Evolutionary conservation across 83 land plant species (phyloP), one percentile per base, ranked within the genome.

Genomic region (Thuja plicata): DNA sequence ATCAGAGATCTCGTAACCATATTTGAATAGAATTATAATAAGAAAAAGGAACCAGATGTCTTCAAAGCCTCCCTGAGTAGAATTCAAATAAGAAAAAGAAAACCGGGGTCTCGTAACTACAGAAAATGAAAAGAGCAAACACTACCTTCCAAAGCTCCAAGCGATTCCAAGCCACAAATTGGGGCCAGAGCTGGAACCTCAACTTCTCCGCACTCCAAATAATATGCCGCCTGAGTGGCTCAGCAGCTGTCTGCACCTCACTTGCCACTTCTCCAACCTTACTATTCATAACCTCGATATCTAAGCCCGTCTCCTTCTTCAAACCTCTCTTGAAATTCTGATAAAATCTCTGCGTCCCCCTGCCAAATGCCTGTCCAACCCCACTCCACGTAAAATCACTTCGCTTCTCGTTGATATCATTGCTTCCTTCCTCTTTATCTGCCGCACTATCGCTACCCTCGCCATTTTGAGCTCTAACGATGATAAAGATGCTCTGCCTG

Each of bases 121-220:
- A 52, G 15, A 52, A 2, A 52, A 52, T 15, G 15, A 17, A 70
- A 5, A 74, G 13, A 73, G n/a, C 35, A 73, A 85, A 89, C 76
- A 38, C 41, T 85, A 95, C 98, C 95, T 94, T 95, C 98, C 98
- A 97, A 41, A 54, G 91, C 90, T 97, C 94, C 97, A 92, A 94
- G 30, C 87, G 81, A 89, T 95, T 94, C 98, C 97, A 95, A 13
- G 87, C 91, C 12, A 93, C 79, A 60, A 95, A 94, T 60, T 85
- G 87, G 16, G 95, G 96, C 83, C 93, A 50, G 32, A 89, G 21
- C 43, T 91, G 91, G 21, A 84, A 87, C 81, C 91, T 89, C 19
- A 94, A 85, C 89, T 93, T 88, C 15, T 88, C 89, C 8, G 91
- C 80, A 55, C 11, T 37, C 73, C 21, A 12, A 57, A 62, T 48